Evolutionary conservation across 768 basidiomycete species (phyloP), one percentile per base, ranked within the genome.

Genomic region (Russula vinacea): DNA sequence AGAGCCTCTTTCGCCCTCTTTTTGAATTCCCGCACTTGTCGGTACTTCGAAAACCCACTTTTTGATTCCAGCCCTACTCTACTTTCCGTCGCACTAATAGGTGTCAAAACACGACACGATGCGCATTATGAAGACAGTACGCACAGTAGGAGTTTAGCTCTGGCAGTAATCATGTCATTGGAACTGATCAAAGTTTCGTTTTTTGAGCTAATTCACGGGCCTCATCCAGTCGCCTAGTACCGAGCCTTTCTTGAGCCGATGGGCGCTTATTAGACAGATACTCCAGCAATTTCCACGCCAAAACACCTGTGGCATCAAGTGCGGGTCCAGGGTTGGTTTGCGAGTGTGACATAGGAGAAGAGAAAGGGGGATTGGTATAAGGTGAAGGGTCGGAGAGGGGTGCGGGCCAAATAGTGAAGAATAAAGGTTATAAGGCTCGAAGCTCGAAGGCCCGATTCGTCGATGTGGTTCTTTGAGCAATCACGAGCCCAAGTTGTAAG

Each of bases 281-380:
- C 2, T 56, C 35, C 14, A 65, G 42, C 1, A 65, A 49, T 22
- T 24, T 61, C 42, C 33, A 61, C 5, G 49, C 51, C 24, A 65
- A 19, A 50, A 61, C 37, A 39, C 59, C 59, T 1, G 64, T 56
- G 32, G 49, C 64, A 49, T 65, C 59, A 8, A 56, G 40, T 5
- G 59, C 17, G 13, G 40, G 59, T 0, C 37, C 33, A 22, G 47
- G 5, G 29, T 29, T 29, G 17, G 17, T 45, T 5, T 8, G 10
- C 14, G n/a, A n/a, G n/a, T 13, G 19, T 17, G 55, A 14, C 47
- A 65, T 52, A 17, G 47, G 58, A 40, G 0, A 9, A 37, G 22
- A 11, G 19, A 7, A 4, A 51, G 7, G 9, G 19, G 35, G 7
- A 22, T 22, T 47, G 5, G 11, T 22, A 24, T 22, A 19, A 47